Conservation (phyloP, 2,329 filamentous ascomycete genomes). For the Pestalotiopsis sp. region DNA sequence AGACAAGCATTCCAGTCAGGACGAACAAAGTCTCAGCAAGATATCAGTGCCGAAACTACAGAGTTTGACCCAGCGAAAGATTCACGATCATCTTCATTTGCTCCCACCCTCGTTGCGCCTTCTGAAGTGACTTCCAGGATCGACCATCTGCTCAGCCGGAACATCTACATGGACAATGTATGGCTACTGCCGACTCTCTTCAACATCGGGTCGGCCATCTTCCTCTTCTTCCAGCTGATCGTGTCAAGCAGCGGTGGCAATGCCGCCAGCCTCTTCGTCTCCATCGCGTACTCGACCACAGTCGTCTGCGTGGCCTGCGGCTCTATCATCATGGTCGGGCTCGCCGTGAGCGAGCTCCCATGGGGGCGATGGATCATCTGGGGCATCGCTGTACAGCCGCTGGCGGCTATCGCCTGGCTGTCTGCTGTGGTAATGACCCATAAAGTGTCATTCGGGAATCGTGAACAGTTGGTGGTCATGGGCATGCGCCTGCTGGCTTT, state of each 20-base stretch:
- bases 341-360: not conserved
- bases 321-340: constrained; percentile 6
- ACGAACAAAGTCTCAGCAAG: not conserved
- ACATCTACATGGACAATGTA: not conserved
- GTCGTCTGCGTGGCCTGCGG: constrained; percentile 5
- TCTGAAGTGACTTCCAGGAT: not conserved
- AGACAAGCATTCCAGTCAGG: constrained; percentile 7
- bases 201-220: constrained; percentile 7
- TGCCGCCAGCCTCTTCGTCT: not conserved
- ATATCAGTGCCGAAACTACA: not conserved
- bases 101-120: not conserved
- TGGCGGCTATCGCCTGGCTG: not conserved
- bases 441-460: not conserved
- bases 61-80: not conserved
- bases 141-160: constrained; percentile 2
- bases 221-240: constrained; percentile 7
- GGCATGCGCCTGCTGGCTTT: not conserved
- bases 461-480: not conserved
- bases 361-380: not conserved
- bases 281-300: not conserved
- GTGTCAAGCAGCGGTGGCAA: constrained; percentile 2
- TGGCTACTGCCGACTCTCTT: constrained; percentile 11
- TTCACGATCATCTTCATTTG: not conserved
- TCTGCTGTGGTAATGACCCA: constrained; percentile 1
- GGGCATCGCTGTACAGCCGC: constrained; percentile 2